Percentiles rank a stretch among this genome's conserved stretches.
Conservation (phyloP, 2,329 filamentous ascomycete genomes). For the Chaetothyriales sp. region DNA sequence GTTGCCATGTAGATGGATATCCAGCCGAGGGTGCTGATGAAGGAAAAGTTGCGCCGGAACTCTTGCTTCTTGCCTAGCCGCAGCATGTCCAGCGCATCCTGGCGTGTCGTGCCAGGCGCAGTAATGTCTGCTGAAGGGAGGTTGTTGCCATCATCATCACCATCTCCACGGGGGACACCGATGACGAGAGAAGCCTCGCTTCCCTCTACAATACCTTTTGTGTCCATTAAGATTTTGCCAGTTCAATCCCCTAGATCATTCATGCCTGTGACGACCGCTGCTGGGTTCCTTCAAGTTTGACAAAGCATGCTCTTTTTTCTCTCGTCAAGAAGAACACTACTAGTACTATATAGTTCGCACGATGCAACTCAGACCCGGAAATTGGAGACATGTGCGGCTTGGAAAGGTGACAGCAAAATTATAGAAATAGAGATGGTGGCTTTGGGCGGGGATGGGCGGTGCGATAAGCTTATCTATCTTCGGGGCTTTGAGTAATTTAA, state of each 20-base stretch:
- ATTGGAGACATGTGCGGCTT: no score
- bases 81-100: slow-evolving; percentile 33
- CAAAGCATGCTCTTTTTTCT: background rate
- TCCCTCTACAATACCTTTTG: background rate
- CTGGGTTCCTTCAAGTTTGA: no score
- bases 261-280: background rate
- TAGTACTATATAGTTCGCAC: no score
- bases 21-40: slow-evolving; percentile 26
- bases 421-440: no score
- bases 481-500: no score
- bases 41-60: slow-evolving; percentile 27
- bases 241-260: background rate
- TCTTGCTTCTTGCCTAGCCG: slow-evolving; percentile 40
- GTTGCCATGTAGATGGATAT: slow-evolving; percentile 26
- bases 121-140: background rate
- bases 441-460: no score
- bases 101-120: slow-evolving; percentile 8
- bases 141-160: background rate
- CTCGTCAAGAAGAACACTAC: background rate
- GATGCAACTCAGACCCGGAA: no score
- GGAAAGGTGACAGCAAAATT: no score
- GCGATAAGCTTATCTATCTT: no score
- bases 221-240: background rate
- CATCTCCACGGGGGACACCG: background rate
- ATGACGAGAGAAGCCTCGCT: background rate